Conservation (phyloP, 108 stramenopile species). For the Nitzschia palea region DNA sequence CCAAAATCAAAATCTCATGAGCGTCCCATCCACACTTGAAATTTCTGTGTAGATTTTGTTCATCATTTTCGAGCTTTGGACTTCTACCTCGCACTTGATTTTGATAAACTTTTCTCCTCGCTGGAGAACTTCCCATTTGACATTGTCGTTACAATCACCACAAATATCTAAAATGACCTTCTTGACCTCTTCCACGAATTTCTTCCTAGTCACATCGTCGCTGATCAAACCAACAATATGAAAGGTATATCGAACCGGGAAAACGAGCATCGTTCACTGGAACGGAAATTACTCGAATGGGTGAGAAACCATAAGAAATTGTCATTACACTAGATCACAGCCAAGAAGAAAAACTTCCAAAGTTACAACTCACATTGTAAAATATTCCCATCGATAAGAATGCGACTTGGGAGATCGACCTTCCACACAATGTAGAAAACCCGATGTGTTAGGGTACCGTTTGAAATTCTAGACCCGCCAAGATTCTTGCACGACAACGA, state of each 20-base stretch:
- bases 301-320: too few relatives aligned
- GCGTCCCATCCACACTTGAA: constrained; percentile 55
- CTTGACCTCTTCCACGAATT: constrained; percentile 58
- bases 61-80: constrained; percentile 68
- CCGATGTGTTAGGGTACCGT: too few relatives aligned
- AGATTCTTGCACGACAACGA: too few relatives aligned
- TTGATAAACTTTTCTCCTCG: constrained; percentile 68
- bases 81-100: constrained; percentile 53
- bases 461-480: too few relatives aligned
- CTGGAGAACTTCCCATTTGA: constrained; percentile 48
- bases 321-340: too few relatives aligned
- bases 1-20: constrained; percentile 62
- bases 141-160: constrained; percentile 47
- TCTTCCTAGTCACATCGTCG: constrained; percentile 29
- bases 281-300: too few relatives aligned
- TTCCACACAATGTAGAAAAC: too few relatives aligned
- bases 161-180: constrained; percentile 37
- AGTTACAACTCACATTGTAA: too few relatives aligned
- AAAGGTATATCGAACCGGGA: constrained; percentile 66
- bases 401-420: too few relatives aligned
- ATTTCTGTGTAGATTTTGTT: constrained; percentile 66
- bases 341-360: too few relatives aligned
- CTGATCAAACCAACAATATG: constrained; percentile 62
- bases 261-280: constrained; percentile 56
- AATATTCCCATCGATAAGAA: too few relatives aligned